These are phyloP conservation scores for Trichoderma semiorbis DNA, from an alignment of 2,329 filamentous ascomycete species.

Conservation along the genomic window DNA sequence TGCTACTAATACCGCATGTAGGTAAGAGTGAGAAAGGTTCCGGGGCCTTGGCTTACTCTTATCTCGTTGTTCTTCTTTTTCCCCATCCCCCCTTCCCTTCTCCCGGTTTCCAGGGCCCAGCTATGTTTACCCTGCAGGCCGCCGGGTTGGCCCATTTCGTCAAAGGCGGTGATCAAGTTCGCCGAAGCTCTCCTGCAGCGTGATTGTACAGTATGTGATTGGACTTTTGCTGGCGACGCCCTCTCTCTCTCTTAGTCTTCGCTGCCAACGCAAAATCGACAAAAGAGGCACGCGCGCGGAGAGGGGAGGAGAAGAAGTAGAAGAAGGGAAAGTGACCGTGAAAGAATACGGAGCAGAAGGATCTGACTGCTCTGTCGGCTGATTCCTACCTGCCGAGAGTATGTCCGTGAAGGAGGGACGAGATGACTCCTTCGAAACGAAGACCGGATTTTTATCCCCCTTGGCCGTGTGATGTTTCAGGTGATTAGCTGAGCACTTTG, in stretches of 20 bases:
- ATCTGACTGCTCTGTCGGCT: not conserved
- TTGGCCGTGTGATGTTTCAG: not conserved
- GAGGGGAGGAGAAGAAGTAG: not conserved
- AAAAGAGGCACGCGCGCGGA: not conserved
- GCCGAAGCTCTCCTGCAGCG: not conserved
- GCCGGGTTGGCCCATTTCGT: not conserved
- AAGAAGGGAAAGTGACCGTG: not conserved
- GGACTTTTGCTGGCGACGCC: not conserved
- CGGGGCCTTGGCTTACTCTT: conserved; percentile 12
- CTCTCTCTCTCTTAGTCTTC: not conserved
- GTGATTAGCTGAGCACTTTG: conserved; percentile 1
- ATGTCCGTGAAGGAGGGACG: conserved; percentile 11
- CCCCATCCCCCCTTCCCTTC: not conserved
- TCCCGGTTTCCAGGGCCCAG: not conserved
- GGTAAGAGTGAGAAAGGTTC: conserved; percentile 7
- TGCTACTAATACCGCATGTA: not conserved
- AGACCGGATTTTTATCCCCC: not conserved
- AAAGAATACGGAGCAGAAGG: not conserved
- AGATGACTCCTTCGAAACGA: not conserved
- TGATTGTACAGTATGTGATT: not conserved
- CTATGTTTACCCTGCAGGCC: not conserved
- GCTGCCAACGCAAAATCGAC: not conserved
- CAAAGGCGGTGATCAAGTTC: conserved; percentile 6
- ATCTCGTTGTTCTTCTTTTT: not conserved
- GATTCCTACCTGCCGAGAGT: conserved; percentile 15